Conservation (phyloP, 2,329 filamentous ascomycete species). For the Verticillium klebahnii region DNA sequence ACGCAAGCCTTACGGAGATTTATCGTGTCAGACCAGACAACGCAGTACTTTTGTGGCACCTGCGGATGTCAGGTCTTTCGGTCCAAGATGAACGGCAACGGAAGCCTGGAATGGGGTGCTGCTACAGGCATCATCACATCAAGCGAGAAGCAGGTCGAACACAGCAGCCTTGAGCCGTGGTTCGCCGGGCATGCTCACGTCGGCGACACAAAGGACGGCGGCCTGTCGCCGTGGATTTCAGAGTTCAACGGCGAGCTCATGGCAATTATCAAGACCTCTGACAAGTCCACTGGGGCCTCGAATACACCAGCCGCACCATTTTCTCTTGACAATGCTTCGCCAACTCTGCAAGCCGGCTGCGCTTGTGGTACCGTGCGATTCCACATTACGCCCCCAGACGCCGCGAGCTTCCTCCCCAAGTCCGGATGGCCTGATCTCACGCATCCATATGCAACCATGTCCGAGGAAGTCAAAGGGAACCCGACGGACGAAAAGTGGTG, state of each 20-base stretch:
- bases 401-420: slow-evolving; percentile 33
- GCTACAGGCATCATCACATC: slow-evolving; percentile 30
- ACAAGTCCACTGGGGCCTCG: not conserved
- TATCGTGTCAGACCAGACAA: slow-evolving; percentile 3
- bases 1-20: slow-evolving; percentile 10
- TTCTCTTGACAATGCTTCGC: slow-evolving; percentile 6
- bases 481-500: slow-evolving; percentile 53
- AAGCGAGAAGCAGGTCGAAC: not conserved
- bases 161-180: not conserved
- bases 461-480: slow-evolving; percentile 30
- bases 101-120: slow-evolving; percentile 23
- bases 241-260: not conserved
- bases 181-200: slow-evolving; percentile 18
- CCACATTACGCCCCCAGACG: slow-evolving; percentile 50
- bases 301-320: not conserved
- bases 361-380: slow-evolving; percentile 53
- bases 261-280: not conserved
- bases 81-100: slow-evolving; percentile 3
- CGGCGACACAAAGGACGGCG: slow-evolving; percentile 30
- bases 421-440: slow-evolving; percentile 51
- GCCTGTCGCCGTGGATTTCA: slow-evolving; percentile 24
- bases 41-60: slow-evolving; percentile 31
- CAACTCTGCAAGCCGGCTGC: slow-evolving; percentile 40
- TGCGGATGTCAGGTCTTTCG: slow-evolving; percentile 39
- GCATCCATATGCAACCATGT: slow-evolving; percentile 37